Evolutionary conservation across 345 rosid genomes (phyloP), one percentile per base, ranked within the genome.

Genomic region (Acer yangbiense): DNA sequence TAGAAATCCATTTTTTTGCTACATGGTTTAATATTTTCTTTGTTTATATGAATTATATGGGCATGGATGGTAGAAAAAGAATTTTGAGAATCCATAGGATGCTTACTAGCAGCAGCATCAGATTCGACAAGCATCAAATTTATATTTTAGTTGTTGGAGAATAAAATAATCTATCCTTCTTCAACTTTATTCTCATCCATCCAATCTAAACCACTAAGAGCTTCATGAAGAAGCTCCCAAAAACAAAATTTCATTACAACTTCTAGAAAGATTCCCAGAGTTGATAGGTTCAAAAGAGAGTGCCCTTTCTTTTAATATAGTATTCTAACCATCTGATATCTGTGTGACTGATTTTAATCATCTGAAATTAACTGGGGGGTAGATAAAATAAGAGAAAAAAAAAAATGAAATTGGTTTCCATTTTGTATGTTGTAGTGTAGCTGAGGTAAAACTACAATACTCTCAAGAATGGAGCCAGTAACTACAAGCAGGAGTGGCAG

Each of bases 401-500:
- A 41, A 4, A 6, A 35, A 5, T 16, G 27, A 43, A 44, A 69
- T 50, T 52, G 39, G 50, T 72, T 23, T 35, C 66, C 29, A 65
- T 21, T 65, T 46, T 11, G 21, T 71, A 52, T 54, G 55, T 61
- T 66, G 52, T 55, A 23, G 32, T 57, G 48, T 21, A 72, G 62
- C 35, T 9, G 41, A 66, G 52, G 25, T 20, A 32, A 32, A 23
- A 39, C 32, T 48, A 39, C 61, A 72, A 75, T 11, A 62, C 61
- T 79, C 74, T 80, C 74, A 32, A 43, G 68, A 79, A 87, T 87
- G 88, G 87, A 87, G 65, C 82, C 77, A 52, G 71, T 67, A 71
- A 9, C 73, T 23, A 35, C 77, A 29, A 16, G 72, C 69, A 78
- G 81, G 75, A 79, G 52, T 21, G 29, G 69, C 58, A 84, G 86